These are phyloP conservation scores for Solanum microdontum DNA, from an alignment of 257 asterid genomes.

Conservation along the genomic window DNA sequence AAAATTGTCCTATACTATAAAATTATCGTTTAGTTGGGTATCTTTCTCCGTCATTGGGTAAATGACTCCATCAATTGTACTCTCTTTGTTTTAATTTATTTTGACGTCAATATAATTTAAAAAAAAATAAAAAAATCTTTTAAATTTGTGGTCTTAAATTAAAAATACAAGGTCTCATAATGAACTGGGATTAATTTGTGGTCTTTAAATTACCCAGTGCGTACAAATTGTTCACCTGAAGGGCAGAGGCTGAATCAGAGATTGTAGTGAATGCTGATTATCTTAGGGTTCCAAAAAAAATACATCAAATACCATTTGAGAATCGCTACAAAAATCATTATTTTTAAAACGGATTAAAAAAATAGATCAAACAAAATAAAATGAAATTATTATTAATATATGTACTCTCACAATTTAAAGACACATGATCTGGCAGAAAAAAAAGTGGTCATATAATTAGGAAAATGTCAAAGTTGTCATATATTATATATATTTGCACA, in stretches of 20 bases:
- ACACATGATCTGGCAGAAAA: not conserved
- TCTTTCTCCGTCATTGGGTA: not conserved
- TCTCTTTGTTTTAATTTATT: too few relatives aligned
- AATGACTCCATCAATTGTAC: not conserved
- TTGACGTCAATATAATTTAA: too few relatives aligned
- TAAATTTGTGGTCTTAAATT: too few relatives aligned
- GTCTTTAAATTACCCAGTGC: too few relatives aligned
- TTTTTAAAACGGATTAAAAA: not conserved
- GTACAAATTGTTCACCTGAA: too few relatives aligned
- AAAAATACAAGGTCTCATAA: too few relatives aligned
- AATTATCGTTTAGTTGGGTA: not conserved
- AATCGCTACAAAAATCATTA: too few relatives aligned
- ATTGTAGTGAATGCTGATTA: rapidly evolving
- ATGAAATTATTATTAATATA: not conserved
- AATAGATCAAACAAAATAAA: too few relatives aligned
- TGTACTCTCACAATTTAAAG: not conserved
- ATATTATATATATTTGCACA: not conserved
- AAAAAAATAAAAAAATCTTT: too few relatives aligned
- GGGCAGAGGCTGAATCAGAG: rapidly evolving
- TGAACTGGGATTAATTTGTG: too few relatives aligned
- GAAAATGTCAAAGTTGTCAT: not conserved
- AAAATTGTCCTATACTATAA: not conserved
- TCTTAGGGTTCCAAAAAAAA: too few relatives aligned
- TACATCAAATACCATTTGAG: too few relatives aligned
- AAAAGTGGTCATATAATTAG: not conserved